phyloP scores from a whole-genome alignment of 2,329 filamentous ascomycete genomes.

The Parastagonospora avenae region DNA sequence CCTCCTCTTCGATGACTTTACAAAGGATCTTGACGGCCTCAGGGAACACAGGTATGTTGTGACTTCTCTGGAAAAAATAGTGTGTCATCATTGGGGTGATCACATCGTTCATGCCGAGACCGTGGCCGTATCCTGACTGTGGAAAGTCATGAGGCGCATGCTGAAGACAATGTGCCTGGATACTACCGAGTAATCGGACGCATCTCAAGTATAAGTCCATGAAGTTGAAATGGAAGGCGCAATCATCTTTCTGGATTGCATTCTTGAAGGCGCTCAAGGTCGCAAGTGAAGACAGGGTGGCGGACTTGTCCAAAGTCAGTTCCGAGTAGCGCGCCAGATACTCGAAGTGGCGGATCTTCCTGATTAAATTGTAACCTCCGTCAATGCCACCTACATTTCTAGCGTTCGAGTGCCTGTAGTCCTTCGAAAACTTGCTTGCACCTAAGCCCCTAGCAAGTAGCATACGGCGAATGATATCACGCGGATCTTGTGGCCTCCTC shows the following conservation, averaged over 20 bases:
- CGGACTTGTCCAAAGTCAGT: neutral
- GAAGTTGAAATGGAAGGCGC: neutral
- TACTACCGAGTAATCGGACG: neutral
- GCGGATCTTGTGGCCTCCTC: no score
- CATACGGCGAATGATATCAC: no score
- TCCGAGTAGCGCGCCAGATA: no score
- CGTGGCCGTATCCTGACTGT: neutral
- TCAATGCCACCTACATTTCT: no score
- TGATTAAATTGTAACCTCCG: no score
- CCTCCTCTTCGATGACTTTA: conserved; percentile 2
- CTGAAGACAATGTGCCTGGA: neutral
- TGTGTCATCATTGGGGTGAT: neutral
- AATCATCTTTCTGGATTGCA: neutral
- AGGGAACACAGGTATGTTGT: conserved; percentile 1
- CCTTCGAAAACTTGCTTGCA: no score
- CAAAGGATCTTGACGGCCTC: neutral
- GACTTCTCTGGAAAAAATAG: neutral
- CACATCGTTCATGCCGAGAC: neutral
- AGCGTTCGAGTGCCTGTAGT: no score
- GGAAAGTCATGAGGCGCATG: neutral
- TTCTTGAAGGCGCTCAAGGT: neutral
- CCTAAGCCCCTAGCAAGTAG: no score
- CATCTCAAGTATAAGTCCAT: neutral
- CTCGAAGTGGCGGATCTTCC: no score
- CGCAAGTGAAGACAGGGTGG: neutral